Percentiles rank a stretch among this genome's conserved stretches.
Conservation (phyloP, 805 yeast species). For the Yarrowia bubula region DNA sequence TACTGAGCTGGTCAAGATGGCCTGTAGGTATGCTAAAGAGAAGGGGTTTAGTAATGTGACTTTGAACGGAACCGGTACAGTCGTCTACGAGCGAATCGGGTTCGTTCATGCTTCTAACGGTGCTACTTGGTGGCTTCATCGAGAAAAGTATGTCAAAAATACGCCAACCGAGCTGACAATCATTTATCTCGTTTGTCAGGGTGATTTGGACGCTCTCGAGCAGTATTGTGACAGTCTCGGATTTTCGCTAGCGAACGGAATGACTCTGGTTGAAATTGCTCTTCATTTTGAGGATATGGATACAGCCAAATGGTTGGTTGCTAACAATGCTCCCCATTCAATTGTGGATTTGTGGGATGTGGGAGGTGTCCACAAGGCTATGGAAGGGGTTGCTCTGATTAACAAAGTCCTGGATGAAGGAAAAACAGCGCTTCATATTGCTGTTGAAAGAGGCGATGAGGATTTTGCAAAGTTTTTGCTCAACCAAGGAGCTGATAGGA, state of each 20-base stretch:
- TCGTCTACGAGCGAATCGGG: neutral
- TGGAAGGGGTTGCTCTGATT: neutral
- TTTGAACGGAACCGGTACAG: slow-evolving; percentile 7
- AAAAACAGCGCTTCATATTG: neutral
- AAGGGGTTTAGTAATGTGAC: neutral
- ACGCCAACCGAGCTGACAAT: neutral
- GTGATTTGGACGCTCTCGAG: neutral
- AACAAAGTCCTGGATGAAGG: slow-evolving; percentile 2
- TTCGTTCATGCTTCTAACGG: slow-evolving; percentile 9
- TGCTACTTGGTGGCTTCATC: slow-evolving; percentile 8
- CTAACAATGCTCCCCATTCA: slow-evolving; percentile 12
- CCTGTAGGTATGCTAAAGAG: neutral
- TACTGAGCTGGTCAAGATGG: neutral
- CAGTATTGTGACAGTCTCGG: neutral
- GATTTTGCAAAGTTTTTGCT: slow-evolving; percentile 7
- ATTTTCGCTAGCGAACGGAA: neutral
- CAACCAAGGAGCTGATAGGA: neutral
- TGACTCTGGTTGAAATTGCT: neutral
- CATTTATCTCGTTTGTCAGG: slow-evolving; percentile 6
- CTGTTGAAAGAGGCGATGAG: slow-evolving; percentile 16
- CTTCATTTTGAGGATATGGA: neutral
- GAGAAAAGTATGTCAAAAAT: neutral
- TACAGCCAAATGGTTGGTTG: neutral
- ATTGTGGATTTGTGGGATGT: slow-evolving; percentile 11
- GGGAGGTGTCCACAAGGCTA: neutral